Percentiles rank a stretch among this genome's conserved stretches.
Conservation (phyloP, 1,284 basidiomycete species). For the Cryptococcus sp. region DNA sequence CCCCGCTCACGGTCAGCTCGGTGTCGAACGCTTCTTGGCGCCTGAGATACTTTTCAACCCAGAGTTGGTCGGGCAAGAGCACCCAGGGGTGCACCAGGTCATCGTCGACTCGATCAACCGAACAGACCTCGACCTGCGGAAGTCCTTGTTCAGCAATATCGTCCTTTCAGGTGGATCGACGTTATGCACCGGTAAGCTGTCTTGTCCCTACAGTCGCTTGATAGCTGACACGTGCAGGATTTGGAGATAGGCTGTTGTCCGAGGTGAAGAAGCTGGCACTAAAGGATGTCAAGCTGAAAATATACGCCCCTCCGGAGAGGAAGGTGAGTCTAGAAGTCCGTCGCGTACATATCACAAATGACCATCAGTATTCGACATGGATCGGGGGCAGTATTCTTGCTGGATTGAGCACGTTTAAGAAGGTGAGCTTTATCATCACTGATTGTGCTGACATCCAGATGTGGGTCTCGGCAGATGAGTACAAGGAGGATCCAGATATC, state of each 20-base stretch:
- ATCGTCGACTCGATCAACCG: constrained; percentile 53
- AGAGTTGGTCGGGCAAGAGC: constrained; percentile 92
- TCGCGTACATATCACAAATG: not conserved
- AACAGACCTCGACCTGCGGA: constrained; percentile 72
- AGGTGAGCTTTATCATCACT: constrained; percentile 54
- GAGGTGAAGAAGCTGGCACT: constrained; percentile 96
- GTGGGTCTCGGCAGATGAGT: constrained; percentile 99
- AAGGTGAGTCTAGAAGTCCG: constrained; percentile 56
- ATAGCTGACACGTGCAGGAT: constrained; percentile 55
- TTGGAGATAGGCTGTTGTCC: constrained; percentile 89
- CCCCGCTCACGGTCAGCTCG: constrained; percentile 58
- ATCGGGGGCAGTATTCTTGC: constrained; percentile 96
- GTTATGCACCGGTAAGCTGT: constrained; percentile 70
- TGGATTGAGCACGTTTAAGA: constrained; percentile 94
- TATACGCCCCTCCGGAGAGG: constrained; percentile 97
- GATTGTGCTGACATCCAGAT: constrained; percentile 58
- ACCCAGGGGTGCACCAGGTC: constrained; percentile 72
- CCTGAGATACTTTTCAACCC: constrained; percentile 98
- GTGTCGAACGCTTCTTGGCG: constrained; percentile 90
- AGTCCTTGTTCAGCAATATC: constrained; percentile 92
- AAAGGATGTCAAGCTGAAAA: constrained; percentile 98
- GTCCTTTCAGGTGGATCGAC: constrained; percentile 96
- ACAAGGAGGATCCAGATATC: constrained; percentile 97
- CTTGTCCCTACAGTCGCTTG: not conserved
- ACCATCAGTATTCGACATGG: constrained; percentile 84